These are phyloP conservation scores for Cladorrhinum sp. DNA, from an alignment of 2,329 filamentous ascomycete species.

Conservation along the genomic window DNA sequence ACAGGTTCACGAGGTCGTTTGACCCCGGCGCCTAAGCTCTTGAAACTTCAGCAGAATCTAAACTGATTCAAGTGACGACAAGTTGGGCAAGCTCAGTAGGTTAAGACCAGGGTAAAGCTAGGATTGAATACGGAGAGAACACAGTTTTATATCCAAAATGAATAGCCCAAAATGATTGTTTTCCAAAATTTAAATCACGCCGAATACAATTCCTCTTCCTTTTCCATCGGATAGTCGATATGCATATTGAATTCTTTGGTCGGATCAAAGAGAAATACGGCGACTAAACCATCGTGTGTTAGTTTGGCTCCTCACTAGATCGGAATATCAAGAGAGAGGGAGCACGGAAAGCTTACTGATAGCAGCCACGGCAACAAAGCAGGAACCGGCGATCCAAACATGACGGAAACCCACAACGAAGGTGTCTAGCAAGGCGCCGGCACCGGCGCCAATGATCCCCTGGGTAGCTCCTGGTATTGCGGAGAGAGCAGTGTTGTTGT, in stretches of 20 bases:
- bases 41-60: too few species aligned
- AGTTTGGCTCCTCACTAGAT: background rate
- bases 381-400: conserved; percentile 33
- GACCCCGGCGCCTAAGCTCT: too few species aligned
- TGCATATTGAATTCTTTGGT: conserved; percentile 38
- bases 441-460: conserved; percentile 30
- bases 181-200: background rate
- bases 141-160: background rate
- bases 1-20: too few species aligned
- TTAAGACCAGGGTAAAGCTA: too few species aligned
- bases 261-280: conserved; percentile 34
- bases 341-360: conserved; percentile 24
- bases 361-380: conserved; percentile 32
- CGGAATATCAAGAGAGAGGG: background rate
- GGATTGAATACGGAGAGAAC: background rate
- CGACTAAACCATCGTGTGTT: background rate
- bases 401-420: conserved; percentile 32
- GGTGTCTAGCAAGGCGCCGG: conserved; percentile 28
- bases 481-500: conserved; percentile 29
- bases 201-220: conserved; percentile 28
- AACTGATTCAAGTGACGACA: too few species aligned
- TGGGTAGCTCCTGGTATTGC: conserved; percentile 30
- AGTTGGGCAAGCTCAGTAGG: too few species aligned
- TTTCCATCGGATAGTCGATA: conserved; percentile 38
- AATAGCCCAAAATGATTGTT: background rate